phyloP scores from a whole-genome alignment of 1,139 yeast species.

The Diutina siamensis region DNA sequence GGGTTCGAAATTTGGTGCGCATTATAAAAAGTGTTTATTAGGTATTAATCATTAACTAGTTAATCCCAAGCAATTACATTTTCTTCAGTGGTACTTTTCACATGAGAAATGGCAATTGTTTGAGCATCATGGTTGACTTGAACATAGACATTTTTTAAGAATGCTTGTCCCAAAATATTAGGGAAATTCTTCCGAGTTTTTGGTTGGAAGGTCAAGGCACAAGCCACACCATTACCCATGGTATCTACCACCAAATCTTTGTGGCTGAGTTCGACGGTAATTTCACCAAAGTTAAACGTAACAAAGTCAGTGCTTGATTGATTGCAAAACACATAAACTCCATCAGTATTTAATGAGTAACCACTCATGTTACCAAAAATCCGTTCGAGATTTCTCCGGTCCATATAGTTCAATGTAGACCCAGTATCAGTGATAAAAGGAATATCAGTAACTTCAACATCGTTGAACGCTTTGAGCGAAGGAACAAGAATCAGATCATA shows the following conservation, averaged over 20 bases:
- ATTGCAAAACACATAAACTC: background rate
- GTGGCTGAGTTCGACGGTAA: background rate
- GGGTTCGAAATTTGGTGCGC: background rate
- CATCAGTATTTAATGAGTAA: background rate
- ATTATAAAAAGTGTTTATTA: no score
- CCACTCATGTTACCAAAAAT: background rate
- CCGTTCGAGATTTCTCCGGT: background rate
- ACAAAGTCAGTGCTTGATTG: background rate
- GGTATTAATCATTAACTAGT: no score
- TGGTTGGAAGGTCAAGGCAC: background rate
- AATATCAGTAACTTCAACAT: background rate
- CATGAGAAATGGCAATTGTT: background rate
- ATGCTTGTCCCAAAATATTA: background rate
- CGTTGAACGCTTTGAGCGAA: background rate
- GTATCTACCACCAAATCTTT: background rate
- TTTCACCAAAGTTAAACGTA: background rate
- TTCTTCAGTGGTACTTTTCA: background rate
- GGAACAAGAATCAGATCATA: background rate
- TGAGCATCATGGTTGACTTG: background rate
- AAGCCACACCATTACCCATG: background rate
- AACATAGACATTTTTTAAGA: background rate
- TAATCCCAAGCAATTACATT: background rate
- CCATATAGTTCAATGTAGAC: background rate
- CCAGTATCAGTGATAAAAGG: background rate
- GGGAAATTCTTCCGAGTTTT: background rate